Evolutionary conservation across 345 rosid genomes (phyloP), one percentile per base, ranked within the genome.

Genomic region (Brassica juncea): DNA sequence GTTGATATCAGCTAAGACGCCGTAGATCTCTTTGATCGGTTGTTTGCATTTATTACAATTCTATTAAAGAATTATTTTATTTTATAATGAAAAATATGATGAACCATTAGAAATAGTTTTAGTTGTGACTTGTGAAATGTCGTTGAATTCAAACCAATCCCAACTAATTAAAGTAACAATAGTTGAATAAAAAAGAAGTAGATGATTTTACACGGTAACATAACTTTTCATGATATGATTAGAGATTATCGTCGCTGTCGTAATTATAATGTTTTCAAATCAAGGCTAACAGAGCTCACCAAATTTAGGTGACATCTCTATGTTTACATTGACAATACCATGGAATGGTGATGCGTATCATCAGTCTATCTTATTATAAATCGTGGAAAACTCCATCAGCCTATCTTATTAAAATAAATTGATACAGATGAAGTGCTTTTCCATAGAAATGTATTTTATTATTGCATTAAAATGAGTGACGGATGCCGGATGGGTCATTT

Each of bases 131-230:
- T 77, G 4, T 65, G 19, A 39, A 55, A 68, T 42, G 77, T 67
- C 77, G 72, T 78, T 72, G 15, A 73, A 66, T 73, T 79, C 77
- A 79, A 79, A 66, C 64, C 69, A 73, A 73, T 9, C 69, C 82
- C 77, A 59, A 52, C 62, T 66, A 73, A 66, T 30, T 72, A 73
- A 66, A 79, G 73, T 59, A 72, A 4, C 68, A 59, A 42, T 79
- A 44, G 59, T 77, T 71, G 67, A 78, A 55, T 64, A 2, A 19
- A 28, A 69, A 77, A 55, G 47, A 71, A n/a, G 34, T 66, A 30
- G 60, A 66, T 78, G 54, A 66, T 72, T 72, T 66, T 72, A 57
- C 68, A 72, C 62, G 72, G 77, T 66, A 78, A 57, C 73, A 72
- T 58, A 39, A 75, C 58, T 71, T 71, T 78, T 66, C 59, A 65